Base-by-base conservation (phyloP, 805 yeast species). In the Candida ovalis region DNA sequence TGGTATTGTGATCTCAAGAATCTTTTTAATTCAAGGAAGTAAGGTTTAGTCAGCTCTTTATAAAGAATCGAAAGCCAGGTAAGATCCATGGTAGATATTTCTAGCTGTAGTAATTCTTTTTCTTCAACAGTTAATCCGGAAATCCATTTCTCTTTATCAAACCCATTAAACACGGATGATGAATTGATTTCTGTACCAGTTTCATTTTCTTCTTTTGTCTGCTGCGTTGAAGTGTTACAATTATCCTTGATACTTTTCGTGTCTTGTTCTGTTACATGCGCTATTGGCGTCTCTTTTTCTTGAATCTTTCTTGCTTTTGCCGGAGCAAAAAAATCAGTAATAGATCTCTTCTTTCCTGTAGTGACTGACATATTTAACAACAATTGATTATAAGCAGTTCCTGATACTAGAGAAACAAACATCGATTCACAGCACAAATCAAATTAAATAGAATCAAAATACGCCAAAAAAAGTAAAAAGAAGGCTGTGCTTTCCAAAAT, bases 11-110 rank as follows among this genome's bases (percentile, higher is more conserved):
- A 50, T 4, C 54, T 51, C 13, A 91, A 71, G 55, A 86, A 90
- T 55, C 67, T 63, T 57, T 92, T 92, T 55, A 94, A 71, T 9
- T 77, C 66, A 9, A 91, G 63, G 59, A 94, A 94, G 63, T 90
- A 92, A 3, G 96, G 91, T 63, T 91, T 88, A 10, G 86, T 82
- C 46, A 94, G 73, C 57, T 91, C 96, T 21, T 70, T 62, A 57
- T 82, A 79, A 18, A 94, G 71, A 1, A 78, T 72, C 3, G 75
- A 74, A 21, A 94, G 78, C 99, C 99, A 94, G 0, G 88, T 73
- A 10, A 77, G 76, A 52, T 88, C 90, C 51, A 94, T 67, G 0
- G 88, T 80, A 1, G 72, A 64, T 36, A 89, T 78, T 63, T 94
- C 99, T 9, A 86, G 69, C 18, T 73, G 64, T 1, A 90, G 73